Evolutionary conservation across 164 flowering plant species (phyloP).

Genomic region (Tetrastigma voinierianum): DNA sequence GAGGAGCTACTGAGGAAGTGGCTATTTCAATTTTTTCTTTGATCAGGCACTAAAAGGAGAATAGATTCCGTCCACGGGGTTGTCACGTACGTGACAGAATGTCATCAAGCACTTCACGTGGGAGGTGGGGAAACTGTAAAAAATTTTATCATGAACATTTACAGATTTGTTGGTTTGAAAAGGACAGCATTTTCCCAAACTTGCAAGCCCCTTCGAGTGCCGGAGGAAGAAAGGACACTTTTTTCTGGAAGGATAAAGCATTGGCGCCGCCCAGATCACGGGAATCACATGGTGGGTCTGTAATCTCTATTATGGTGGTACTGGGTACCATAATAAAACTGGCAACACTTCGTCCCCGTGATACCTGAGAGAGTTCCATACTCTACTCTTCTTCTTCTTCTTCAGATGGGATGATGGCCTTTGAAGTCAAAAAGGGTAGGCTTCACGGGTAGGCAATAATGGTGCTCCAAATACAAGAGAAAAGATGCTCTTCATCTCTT

Average conservation of each 20-base stretch:
- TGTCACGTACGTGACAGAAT: too few relatives aligned
- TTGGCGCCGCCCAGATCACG: conserved; percentile 8
- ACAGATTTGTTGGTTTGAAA: background rate
- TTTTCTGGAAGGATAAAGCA: too few relatives aligned
- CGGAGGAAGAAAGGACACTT: too few relatives aligned
- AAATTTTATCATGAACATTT: too few relatives aligned
- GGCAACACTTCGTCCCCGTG: conserved; percentile 6
- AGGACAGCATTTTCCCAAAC: background rate
- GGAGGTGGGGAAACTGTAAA: too few relatives aligned
- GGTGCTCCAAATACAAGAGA: conserved; percentile 3
- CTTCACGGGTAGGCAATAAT: conserved; percentile 14
- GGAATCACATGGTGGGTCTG: background rate
- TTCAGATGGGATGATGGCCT: too few relatives aligned
- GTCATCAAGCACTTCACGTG: too few relatives aligned
- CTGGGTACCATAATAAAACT: background rate
- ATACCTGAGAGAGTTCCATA: background rate
- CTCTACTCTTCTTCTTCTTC: conserved; percentile 3
- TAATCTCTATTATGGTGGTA: background rate
- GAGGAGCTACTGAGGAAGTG: too few relatives aligned
- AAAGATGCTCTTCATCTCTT: too few relatives aligned
- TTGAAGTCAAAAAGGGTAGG: conserved; percentile 12
- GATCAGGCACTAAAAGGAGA: too few relatives aligned
- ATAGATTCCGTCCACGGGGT: too few relatives aligned
- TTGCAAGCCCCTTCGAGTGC: background rate
- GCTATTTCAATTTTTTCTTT: too few relatives aligned